These are phyloP conservation scores for Mikania micrantha DNA, from an alignment of 129 eudicot species.

Conservation along the genomic window DNA sequence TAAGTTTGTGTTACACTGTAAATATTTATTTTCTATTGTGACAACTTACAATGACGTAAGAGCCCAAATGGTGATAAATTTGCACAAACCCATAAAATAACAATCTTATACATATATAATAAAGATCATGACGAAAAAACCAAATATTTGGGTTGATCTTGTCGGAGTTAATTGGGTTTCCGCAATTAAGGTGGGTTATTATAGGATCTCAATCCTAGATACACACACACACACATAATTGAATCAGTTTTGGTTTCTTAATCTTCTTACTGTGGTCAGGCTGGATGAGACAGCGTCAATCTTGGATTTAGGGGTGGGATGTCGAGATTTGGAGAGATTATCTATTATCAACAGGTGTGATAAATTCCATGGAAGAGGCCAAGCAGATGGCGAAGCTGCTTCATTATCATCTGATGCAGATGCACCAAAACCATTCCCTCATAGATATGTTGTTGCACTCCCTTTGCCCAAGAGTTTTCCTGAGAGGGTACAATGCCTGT, in stretches of 20 bases:
- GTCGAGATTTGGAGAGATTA: slow-evolving; percentile 75
- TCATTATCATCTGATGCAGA: slow-evolving; percentile 38
- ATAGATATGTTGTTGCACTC: slow-evolving; percentile 70
- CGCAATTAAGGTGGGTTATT: no score
- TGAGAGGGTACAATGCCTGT: slow-evolving; percentile 80
- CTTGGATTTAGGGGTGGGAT: slow-evolving; percentile 63
- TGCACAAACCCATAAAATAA: no score
- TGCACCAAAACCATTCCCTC: slow-evolving; percentile 41
- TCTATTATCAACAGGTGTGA: slow-evolving; percentile 72
- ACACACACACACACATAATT: no score
- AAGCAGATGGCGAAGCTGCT: slow-evolving; percentile 48
- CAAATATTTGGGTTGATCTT: no score
- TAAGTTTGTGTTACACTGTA: no score
- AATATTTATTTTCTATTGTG: no score
- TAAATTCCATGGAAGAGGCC: slow-evolving; percentile 72
- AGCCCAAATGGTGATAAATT: no score
- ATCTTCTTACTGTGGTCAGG: slow-evolving; percentile 28
- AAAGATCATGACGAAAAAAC: no score
- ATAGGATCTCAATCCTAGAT: no score
- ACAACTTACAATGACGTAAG: no score
- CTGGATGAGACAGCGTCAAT: slow-evolving; percentile 63
- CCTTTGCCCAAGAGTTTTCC: slow-evolving; percentile 72
- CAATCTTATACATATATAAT: no score
- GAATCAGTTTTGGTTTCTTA: background rate
- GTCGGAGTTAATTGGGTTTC: no score